These are phyloP conservation scores for Colletotrichum lentis DNA, from an alignment of 2,329 filamentous ascomycete genomes.

Conservation along the genomic window DNA sequence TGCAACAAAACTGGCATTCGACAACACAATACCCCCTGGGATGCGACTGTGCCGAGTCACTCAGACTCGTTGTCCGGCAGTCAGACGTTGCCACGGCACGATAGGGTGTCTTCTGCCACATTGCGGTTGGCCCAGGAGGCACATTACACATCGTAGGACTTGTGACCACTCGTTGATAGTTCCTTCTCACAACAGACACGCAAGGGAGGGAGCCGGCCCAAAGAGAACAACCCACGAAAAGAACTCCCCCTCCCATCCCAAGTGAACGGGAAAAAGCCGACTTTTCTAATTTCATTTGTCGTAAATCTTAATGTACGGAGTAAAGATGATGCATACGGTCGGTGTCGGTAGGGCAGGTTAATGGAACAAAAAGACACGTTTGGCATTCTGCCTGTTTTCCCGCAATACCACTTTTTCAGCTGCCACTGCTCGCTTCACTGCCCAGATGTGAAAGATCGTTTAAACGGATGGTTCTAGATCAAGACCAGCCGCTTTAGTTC, in stretches of 20 bases:
- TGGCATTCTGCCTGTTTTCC: constrained; percentile 18
- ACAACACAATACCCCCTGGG: neutral
- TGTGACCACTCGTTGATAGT: neutral
- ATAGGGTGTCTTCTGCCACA: constrained; percentile 2
- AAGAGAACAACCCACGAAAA: neutral
- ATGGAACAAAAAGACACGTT: constrained; percentile 33
- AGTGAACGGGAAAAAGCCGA: constrained; percentile 11
- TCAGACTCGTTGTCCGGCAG: constrained; percentile 6
- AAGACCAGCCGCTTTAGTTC: neutral
- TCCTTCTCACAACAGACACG: neutral
- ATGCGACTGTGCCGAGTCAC: constrained; percentile 18
- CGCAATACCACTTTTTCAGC: neutral
- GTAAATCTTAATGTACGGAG: constrained; percentile 37
- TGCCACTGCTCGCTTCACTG: neutral
- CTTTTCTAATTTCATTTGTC: constrained; percentile 37
- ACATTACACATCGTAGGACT: constrained; percentile 12
- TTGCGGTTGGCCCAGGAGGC: neutral
- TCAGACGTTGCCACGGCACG: neutral
- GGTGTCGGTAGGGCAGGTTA: constrained; percentile 35
- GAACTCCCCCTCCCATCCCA: neutral
- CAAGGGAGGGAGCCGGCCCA: constrained; percentile 10
- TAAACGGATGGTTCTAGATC: neutral
- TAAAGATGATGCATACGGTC: constrained; percentile 38
- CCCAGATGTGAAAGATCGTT: neutral
- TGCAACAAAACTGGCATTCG: constrained; percentile 15